Evolutionary conservation across 106 monocot species (phyloP).

Genomic region (Alisma plantagoaquatica): DNA sequence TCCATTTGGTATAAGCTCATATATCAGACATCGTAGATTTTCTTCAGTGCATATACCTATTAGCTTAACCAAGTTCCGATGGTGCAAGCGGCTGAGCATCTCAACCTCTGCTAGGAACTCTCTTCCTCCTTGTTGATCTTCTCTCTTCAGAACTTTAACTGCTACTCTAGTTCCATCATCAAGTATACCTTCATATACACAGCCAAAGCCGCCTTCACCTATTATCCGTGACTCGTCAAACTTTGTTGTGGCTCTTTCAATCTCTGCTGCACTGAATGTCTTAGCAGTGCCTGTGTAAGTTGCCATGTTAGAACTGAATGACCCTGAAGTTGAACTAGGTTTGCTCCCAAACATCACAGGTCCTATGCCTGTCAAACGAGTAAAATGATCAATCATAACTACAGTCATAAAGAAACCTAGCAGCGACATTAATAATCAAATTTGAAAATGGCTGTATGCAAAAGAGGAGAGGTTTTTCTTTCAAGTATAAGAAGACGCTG

Average conservation of each 20-base stretch:
- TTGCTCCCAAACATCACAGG: conserved; percentile 31
- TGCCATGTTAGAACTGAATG: conserved; percentile 61
- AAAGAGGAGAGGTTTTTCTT: neutral
- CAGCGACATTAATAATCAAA: neutral
- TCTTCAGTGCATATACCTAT: conserved; percentile 83
- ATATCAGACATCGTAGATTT: conserved; percentile 56
- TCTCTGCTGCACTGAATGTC: conserved; percentile 52
- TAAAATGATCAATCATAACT: no score
- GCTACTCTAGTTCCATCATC: conserved; percentile 73
- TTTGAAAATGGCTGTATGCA: neutral
- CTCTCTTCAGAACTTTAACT: conserved; percentile 88
- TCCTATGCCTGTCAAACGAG: conserved; percentile 14
- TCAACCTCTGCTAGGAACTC: conserved; percentile 92
- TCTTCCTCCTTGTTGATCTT: conserved; percentile 71
- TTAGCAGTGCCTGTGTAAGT: conserved; percentile 62
- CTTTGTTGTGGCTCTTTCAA: conserved; percentile 68
- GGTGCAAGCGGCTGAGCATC: conserved; percentile 95
- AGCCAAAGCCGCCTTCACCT: conserved; percentile 95
- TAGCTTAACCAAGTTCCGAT: conserved; percentile 91
- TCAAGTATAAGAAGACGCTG: neutral
- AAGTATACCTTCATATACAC: conserved; percentile 62
- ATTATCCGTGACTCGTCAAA: conserved; percentile 55
- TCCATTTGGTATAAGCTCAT: conserved; percentile 91
- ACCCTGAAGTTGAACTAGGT: conserved; percentile 56
- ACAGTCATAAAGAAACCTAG: no score